Evolutionary conservation across 495 filamentous ascomycete species (phyloP).

Genomic region (Tuber umbilicatum): DNA sequence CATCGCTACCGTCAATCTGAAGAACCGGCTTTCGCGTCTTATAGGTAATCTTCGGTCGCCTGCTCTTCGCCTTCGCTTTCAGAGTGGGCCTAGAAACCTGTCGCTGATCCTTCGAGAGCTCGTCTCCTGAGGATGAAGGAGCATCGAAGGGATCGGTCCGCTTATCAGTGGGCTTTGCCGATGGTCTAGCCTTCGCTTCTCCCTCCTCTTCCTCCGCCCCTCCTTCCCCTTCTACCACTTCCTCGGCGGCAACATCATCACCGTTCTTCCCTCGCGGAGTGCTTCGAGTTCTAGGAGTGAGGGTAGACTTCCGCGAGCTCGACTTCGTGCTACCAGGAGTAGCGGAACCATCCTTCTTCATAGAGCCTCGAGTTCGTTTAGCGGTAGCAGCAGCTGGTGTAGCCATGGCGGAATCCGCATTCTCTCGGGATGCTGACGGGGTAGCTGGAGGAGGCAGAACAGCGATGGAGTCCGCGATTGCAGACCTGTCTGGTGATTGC

Average conservation of each 20-base stretch:
- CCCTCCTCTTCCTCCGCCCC: neutral
- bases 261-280: neutral
- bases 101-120: slow-evolving; percentile 8
- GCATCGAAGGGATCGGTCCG: slow-evolving; percentile 12
- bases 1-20: slow-evolving; percentile 2
- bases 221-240: neutral
- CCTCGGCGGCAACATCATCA: neutral
- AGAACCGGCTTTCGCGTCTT: slow-evolving; percentile 24
- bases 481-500: slow-evolving; percentile 14
- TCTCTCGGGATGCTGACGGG: neutral
- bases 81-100: slow-evolving; percentile 9
- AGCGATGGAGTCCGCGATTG: slow-evolving; percentile 13
- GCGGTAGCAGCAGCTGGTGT: neutral
- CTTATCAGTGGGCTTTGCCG: neutral
- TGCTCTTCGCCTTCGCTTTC: slow-evolving; percentile 22
- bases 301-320: neutral
- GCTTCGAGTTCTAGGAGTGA: neutral
- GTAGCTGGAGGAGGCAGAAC: neutral
- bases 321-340: neutral
- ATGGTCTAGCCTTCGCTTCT: neutral
- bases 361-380: neutral
- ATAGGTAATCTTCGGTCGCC: slow-evolving; percentile 28
- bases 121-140: slow-evolving; percentile 12
- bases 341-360: neutral
- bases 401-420: neutral